Conservation (phyloP, 345 rosid species). For the Eucalyptus brandiana region DNA sequence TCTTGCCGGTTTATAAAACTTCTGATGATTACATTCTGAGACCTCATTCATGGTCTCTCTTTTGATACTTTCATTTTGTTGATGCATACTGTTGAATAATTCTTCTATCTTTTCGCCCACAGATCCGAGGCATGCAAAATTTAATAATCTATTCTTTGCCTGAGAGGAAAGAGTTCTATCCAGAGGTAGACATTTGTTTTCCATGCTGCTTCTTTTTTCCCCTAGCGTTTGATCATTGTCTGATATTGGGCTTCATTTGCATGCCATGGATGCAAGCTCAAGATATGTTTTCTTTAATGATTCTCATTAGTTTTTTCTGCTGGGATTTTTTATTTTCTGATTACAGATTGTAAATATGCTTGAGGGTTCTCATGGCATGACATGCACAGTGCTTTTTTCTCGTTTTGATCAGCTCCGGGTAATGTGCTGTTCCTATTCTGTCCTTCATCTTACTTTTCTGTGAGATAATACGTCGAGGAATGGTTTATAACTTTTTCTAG, state of each 20-base stretch:
- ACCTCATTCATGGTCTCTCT: background rate
- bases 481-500: background rate
- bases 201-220: background rate
- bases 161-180: slow-evolving; percentile 87
- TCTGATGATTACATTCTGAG: background rate
- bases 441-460: background rate
- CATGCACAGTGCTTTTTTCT: slow-evolving; percentile 76
- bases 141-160: slow-evolving; percentile 86
- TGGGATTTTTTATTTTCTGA: background rate
- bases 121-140: slow-evolving; percentile 85
- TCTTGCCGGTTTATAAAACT: background rate
- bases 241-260: background rate
- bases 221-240: background rate
- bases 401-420: slow-evolving; percentile 64
- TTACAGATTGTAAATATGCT: slow-evolving; percentile 84
- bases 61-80: background rate
- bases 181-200: slow-evolving; percentile 34
- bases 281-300: background rate
- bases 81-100: background rate
- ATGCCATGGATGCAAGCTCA: background rate
- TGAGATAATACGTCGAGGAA: background rate
- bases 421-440: background rate
- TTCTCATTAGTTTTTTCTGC: background rate
- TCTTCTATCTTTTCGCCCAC: background rate
- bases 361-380: slow-evolving; percentile 55